phyloP scores from a whole-genome alignment of 768 basidiomycete genomes.

The Mycena vitilis region DNA sequence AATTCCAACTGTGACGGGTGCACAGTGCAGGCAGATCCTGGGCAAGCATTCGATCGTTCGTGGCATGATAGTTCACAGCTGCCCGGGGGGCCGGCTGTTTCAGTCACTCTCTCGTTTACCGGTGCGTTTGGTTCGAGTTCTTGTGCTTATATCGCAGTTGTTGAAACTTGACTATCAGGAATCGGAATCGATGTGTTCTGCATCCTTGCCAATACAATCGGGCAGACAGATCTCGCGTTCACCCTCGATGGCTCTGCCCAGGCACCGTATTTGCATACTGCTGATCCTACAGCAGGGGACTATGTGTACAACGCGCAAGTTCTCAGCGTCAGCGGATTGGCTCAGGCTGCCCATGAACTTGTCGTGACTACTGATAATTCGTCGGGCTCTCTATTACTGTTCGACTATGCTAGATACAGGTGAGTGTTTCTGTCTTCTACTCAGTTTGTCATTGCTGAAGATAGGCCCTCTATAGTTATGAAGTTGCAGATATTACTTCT shows the following conservation, averaged over 20 bases:
- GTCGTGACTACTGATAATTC: constrained; percentile 23
- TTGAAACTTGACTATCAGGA: background rate
- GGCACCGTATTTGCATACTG: constrained; percentile 2
- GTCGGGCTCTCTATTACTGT: constrained; percentile 17
- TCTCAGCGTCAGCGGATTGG: constrained; percentile 7
- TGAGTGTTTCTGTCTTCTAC: background rate
- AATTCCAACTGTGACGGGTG: constrained; percentile 30
- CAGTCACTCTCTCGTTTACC: constrained; percentile 29
- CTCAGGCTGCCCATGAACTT: constrained; percentile 4
- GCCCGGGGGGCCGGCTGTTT: background rate
- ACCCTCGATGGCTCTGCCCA: constrained; percentile 20
- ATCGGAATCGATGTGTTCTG: constrained; percentile 20
- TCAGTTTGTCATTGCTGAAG: background rate
- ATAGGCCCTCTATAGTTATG: background rate
- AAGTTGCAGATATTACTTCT: background rate
- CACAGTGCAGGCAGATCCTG: constrained; percentile 16
- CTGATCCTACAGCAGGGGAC: constrained; percentile 9
- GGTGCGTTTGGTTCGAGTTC: constrained; percentile 9
- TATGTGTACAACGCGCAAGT: constrained; percentile 17
- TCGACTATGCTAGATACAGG: constrained; percentile 31
- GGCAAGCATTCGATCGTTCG: background rate
- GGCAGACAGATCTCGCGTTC: constrained; percentile 19
- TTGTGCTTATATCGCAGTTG: background rate
- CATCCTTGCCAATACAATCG: constrained; percentile 23
- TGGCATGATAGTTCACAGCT: constrained; percentile 33